Base-by-base conservation (phyloP, 805 yeast species). In the Isabelozyma gotoi region DNA sequence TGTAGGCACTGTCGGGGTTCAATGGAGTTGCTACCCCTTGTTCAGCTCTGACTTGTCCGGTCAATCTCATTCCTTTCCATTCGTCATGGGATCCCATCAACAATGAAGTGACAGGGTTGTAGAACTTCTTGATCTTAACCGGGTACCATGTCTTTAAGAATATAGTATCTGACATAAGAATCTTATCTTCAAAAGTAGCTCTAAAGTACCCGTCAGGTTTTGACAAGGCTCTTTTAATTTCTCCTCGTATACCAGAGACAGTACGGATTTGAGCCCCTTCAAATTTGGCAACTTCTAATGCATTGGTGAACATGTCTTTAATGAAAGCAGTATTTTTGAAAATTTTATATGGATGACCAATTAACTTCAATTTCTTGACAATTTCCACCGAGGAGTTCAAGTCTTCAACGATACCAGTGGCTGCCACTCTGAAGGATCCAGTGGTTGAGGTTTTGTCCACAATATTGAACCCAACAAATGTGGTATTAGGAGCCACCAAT, bases 181-280 rank as follows among this genome's bases (percentile, higher is more conserved):
- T 80, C 68, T 91, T 92, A 63, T 94, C 99, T 66, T 94, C 99
- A 65, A 94, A 94, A 1, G 97, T 84, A 10, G 99, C 99, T 61
- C 99, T 81, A 74, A 78, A 95, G 63, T 86, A 84, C 10, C 99
- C 99, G 40, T 92, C 98, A 0, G 97, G 97, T 54, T 87, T 86
- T 7, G 96, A 80, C 48, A 94, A 73, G 0, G 98, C 99, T 50
- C 97, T 77, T 64, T 94, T 94, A 56, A 94, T 92, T 65, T 94
- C 98, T 65, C 99, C 99, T 53, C 99, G 76, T 45, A 94, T 89
- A 47, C 99, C 99, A 6, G 96, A 88, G 4, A 94, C 99, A 0
- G 99, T 95, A 65, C 90, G 86, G 60, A 94, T 90, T 37, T 90
- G 84, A 0, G 99, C 99, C 45, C 99, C 99, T 71, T 94, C 99